Conservation (phyloP, 305 asterid species). For the Fraxinus angustifolia region DNA sequence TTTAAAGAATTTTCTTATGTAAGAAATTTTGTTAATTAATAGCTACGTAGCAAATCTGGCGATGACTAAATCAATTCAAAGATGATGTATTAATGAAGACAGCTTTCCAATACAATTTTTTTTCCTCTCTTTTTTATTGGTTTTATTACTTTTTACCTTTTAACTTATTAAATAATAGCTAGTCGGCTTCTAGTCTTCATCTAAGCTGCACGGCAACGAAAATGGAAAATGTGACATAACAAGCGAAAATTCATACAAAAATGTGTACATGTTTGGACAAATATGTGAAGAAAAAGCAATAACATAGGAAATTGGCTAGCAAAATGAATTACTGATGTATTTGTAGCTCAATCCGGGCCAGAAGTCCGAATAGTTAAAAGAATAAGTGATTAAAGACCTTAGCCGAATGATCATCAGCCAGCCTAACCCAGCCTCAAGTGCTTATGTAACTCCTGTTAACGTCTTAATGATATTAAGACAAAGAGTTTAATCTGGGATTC, state of each 20-base stretch:
- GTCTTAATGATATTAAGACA: neutral
- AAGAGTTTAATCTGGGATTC: too few species aligned
- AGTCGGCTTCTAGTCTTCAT: neutral
- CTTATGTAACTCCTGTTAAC: neutral
- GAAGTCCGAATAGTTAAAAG: too few species aligned
- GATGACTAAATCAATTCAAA: neutral
- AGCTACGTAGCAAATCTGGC: neutral
- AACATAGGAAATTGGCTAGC: too few species aligned
- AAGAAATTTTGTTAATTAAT: neutral
- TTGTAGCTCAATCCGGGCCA: too few species aligned
- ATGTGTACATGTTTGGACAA: too few species aligned
- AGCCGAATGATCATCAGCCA: neutral
- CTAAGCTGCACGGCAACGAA: too few species aligned
- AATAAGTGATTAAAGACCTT: too few species aligned
- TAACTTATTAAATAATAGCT: neutral
- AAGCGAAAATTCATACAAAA: too few species aligned
- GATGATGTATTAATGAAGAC: neutral
- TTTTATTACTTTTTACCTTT: neutral
- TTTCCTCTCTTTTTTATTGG: neutral
- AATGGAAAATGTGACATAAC: too few species aligned
- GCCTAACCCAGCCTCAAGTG: neutral
- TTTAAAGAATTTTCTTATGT: too few species aligned
- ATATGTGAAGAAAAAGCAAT: too few species aligned
- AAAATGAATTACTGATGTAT: too few species aligned
- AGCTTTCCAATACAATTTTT: neutral